Conservation (phyloP, 108 stramenopile genomes). For the Asterionellopsis glacialis region DNA sequence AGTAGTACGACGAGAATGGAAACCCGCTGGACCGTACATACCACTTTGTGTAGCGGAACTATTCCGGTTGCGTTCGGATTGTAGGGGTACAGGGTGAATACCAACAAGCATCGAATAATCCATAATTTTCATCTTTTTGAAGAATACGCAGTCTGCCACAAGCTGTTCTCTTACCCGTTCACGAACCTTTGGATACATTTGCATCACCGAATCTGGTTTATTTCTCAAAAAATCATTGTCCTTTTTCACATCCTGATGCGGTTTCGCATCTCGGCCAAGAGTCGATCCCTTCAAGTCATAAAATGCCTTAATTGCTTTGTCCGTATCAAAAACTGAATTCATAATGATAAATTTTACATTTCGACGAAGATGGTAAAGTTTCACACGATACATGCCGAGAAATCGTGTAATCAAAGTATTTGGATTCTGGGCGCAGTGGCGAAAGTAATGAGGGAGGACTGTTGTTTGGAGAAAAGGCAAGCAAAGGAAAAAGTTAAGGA, state of each 20-base stretch:
- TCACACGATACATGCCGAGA: constrained; percentile 98
- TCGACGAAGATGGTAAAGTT: constrained; percentile 86
- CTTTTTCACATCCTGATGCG: constrained; percentile 83
- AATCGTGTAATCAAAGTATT: constrained; percentile 92
- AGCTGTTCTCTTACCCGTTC: constrained; percentile 69
- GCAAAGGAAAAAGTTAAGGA: background rate
- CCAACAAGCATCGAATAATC: constrained; percentile 94
- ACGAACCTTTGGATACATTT: constrained; percentile 43
- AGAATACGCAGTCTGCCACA: constrained; percentile 65
- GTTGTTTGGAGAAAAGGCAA: constrained; percentile 1
- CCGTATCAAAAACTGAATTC: constrained; percentile 90
- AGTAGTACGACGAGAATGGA: background rate
- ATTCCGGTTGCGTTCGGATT: background rate
- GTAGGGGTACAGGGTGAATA: constrained; percentile 73
- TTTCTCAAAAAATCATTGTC: constrained; percentile 78
- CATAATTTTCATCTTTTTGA: constrained; percentile 88
- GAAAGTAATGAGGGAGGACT: constrained; percentile 95
- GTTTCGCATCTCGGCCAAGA: constrained; percentile 75
- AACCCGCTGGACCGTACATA: background rate
- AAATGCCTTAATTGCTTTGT: constrained; percentile 74
- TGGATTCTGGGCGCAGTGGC: constrained; percentile 86
- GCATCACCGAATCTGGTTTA: constrained; percentile 58
- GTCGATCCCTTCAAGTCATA: constrained; percentile 93
- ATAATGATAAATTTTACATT: constrained; percentile 94
- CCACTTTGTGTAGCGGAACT: background rate